A percentile compares a stretch with the other conserved stretches of the same genome.
phyloP scores from a whole-genome alignment of 768 basidiomycete genomes.

The Lactifluus rugatus region DNA sequence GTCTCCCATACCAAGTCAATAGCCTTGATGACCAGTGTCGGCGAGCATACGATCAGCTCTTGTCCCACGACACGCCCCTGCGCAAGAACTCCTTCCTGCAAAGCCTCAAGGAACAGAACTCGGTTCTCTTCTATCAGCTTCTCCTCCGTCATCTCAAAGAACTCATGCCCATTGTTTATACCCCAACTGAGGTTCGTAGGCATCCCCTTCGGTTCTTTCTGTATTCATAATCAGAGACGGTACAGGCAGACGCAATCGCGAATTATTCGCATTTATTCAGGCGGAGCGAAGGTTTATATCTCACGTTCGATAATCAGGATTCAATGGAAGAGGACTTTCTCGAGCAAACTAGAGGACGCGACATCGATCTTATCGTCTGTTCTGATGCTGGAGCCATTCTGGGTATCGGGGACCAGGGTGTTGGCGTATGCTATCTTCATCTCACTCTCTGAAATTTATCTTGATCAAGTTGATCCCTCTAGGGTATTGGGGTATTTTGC shows the following conservation, averaged over 20 bases:
- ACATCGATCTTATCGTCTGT: conserved; percentile 72
- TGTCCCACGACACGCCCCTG: conserved; percentile 30
- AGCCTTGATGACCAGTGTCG: conserved; percentile 65
- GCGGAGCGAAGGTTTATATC: conserved; percentile 65
- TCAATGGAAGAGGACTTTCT: conserved; percentile 71
- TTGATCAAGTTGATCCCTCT: not conserved
- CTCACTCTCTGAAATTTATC: not conserved
- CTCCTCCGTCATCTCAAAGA: conserved; percentile 35
- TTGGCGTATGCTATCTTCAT: conserved; percentile 40
- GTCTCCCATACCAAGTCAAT: conserved; percentile 31
- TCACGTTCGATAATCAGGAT: conserved; percentile 51
- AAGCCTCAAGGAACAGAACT: conserved; percentile 70
- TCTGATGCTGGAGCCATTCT: conserved; percentile 82
- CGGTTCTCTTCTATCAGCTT: conserved; percentile 71
- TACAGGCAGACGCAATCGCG: conserved; percentile 68
- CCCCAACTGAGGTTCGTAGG: conserved; percentile 57
- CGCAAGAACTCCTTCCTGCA: conserved; percentile 70
- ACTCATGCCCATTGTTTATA: conserved; percentile 64
- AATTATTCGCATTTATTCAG: conserved; percentile 81
- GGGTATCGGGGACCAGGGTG: conserved; percentile 68
- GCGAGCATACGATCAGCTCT: conserved; percentile 61
- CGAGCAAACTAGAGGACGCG: conserved; percentile 47
- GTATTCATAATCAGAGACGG: not conserved
- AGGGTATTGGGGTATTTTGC: conserved; percentile 31
- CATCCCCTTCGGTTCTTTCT: not conserved